Percentiles rank a stretch among this genome's conserved stretches.
phyloP scores from a whole-genome alignment of 2,329 filamentous ascomycete species.

The Dryadomyces quercivorus region DNA sequence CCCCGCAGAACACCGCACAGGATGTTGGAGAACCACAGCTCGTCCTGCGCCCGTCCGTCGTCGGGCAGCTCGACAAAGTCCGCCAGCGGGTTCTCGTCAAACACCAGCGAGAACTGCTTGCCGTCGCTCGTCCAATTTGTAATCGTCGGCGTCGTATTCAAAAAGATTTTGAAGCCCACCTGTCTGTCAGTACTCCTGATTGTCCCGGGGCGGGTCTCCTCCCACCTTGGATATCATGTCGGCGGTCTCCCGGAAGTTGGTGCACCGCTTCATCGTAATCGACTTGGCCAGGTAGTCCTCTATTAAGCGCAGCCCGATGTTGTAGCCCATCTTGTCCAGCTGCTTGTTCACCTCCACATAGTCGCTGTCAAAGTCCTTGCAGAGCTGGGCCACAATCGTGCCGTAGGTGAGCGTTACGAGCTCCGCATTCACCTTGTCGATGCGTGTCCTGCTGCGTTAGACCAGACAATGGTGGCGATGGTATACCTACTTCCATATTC shows the following conservation, averaged over 20 bases:
- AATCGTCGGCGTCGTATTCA: conserved; percentile 88
- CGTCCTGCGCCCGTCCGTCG: conserved; percentile 88
- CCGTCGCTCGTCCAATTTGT: conserved; percentile 94
- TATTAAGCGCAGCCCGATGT: conserved; percentile 89
- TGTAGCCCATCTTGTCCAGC: conserved; percentile 98
- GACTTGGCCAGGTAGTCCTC: conserved; percentile 97
- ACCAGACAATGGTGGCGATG: too few relatives aligned
- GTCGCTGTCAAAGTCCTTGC: conserved; percentile 89
- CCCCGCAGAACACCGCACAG: conserved; percentile 86
- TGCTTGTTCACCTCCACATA: conserved; percentile 96
- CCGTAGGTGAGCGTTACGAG: conserved; percentile 95
- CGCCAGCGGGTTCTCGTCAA: conserved; percentile 92
- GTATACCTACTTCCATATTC: conserved; percentile 78
- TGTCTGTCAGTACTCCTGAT: conserved; percentile 26
- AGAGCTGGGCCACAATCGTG: conserved; percentile 91
- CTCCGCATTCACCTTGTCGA: conserved; percentile 97
- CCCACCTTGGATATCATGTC: conserved; percentile 85
- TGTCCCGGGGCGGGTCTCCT: too few relatives aligned
- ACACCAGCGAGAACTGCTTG: conserved; percentile 91
- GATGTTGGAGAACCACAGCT: conserved; percentile 98
- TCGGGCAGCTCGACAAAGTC: conserved; percentile 97
- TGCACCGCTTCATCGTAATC: conserved; percentile 75
- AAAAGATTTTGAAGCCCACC: conserved; percentile 98
- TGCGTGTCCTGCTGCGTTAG: conserved; percentile 55
- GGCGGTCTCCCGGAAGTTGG: conserved; percentile 89